A percentile compares a stretch with the other conserved stretches of the same genome.
These are phyloP conservation scores for Marchantia polymorpha DNA, from an alignment of 225 moss, liverwort and hornwort species.

Conservation along the genomic window DNA sequence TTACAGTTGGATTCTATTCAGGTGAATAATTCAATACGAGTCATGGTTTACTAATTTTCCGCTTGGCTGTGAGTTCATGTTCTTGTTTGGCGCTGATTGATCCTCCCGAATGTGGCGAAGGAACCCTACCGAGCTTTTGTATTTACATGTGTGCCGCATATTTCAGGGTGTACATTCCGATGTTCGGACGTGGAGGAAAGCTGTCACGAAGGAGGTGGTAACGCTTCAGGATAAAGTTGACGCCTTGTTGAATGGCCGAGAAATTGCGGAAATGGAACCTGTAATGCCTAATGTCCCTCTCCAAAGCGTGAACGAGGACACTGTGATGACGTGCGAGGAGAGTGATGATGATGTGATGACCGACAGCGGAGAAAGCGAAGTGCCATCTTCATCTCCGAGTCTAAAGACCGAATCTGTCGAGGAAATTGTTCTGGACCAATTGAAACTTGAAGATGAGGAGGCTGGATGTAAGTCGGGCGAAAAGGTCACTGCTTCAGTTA, in stretches of 20 bases:
- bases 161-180: conserved; percentile 48
- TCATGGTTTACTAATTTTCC: too few relatives aligned
- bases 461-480: background rate
- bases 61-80: too few relatives aligned
- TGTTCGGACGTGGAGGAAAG: conserved; percentile 59
- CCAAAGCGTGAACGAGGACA: background rate
- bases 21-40: conserved; percentile 1
- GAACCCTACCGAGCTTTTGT: too few relatives aligned
- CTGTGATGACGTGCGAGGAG: background rate
- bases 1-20: conserved; percentile 53
- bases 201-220: conserved; percentile 54
- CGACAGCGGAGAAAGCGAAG: background rate
- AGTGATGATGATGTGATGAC: background rate
- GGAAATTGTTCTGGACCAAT: background rate
- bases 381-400: background rate
- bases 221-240: conserved; percentile 56
- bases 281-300: background rate
- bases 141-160: background rate
- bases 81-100: too few relatives aligned
- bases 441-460: conserved; percentile 3
- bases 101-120: too few relatives aligned
- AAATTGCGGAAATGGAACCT: background rate
- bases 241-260: background rate
- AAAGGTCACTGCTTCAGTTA: background rate
- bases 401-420: background rate